Base-by-base conservation (phyloP, 495 filamentous ascomycete species). In the Xylaria longipes region DNA sequence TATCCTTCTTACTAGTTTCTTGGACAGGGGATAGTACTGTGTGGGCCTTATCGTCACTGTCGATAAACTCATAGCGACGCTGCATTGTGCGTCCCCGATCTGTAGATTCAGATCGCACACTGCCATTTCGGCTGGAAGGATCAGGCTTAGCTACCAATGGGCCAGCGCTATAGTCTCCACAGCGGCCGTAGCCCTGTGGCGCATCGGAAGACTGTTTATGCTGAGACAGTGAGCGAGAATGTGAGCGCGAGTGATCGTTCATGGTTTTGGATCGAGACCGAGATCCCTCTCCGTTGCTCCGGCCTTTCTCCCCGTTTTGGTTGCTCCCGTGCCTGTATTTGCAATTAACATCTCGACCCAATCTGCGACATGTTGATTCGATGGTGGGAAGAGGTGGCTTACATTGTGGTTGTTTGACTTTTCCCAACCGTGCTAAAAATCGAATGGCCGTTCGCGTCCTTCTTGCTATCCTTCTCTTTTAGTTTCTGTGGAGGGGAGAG, bases 71-170 rank as follows among this genome's bases (percentile, higher is more conserved):
- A 29, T 72, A 74, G 0, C 46, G 45, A 20, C 57, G 52, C 17
- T 70, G 71, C 11, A 68, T 54, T 9, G 64, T 17, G 33, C 75
- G 75, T 29, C 73, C 73, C 39, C 71, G 65, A 12, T 72, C 75
- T 1, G 60, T 66, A 33, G 71, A 71, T n/a, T 62, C 68, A 29
- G 57, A 52, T 46, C 45, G 58, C 14, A 22, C 39, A 31, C 8
- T 57, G 27, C 54, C 52, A 35, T 45, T 58, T 25, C 17, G 14
- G 39, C 17, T 46, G 50, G 54, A n/a, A 25, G 27, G 17, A 35
- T 68, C 52, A 33, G 29, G 22, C 25, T 52, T 62, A 4, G 43
- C 14, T 1, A 41, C 12, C 27, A 15, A 63, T 1, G 29, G 11
- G 22, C 41, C 57, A 41, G 8, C 31, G 22, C 66, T 20, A n/a